Base-by-base conservation (phyloP, 192 early-diverging fungal species). In the Gonapodya sp. region DNA sequence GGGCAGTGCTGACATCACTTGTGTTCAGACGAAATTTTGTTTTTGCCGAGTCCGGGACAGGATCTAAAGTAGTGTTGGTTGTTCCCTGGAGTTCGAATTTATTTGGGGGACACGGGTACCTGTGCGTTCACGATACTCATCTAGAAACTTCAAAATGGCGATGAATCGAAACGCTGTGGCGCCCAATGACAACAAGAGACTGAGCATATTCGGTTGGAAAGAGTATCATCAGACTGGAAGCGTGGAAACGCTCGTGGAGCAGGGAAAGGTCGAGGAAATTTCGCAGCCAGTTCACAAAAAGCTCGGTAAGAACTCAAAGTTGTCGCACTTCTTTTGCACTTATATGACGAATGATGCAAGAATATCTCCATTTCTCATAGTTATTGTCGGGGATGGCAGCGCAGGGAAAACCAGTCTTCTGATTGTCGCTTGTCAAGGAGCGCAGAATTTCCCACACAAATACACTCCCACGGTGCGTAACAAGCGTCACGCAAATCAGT, bases 321-420 rank as follows among this genome's bases (percentile, higher is more conserved):
- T 8, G 24, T 24, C 24, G 46, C 46, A 64, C 24, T 24, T 16
- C 8, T 64, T 24, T 64, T 64, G 8, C 8, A 16, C 8, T 64
- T 24, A 24, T 64, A 8, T 64, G 46, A 16, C 46, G 8, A 8
- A 8, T 8, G 24, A 24, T 16, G 24, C 46, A 64, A 64, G 46
- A 24, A 64, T n/a, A n/a, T n/a, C n/a, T n/a, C n/a, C n/a, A 64
- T 64, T 24, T 8, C 24, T 64, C 24, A 24, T 24, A 64, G 85
- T 85, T 8, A 64, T 85, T 31, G 85, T 85, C 30, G 85, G 85
- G 18, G 85, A 87, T 77, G 85, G 85, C 35, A 79, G 75, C 31
- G 35, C 79, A 30, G 84, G 84, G 2, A 86, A 86, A 79, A 86
- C 85, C 1, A 80, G 80, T 1, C 35, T 86, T 16, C 85, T 86